Base-by-base conservation (phyloP, 352 stramenopile genomes). In the Phytophthora pinifolia region DNA sequence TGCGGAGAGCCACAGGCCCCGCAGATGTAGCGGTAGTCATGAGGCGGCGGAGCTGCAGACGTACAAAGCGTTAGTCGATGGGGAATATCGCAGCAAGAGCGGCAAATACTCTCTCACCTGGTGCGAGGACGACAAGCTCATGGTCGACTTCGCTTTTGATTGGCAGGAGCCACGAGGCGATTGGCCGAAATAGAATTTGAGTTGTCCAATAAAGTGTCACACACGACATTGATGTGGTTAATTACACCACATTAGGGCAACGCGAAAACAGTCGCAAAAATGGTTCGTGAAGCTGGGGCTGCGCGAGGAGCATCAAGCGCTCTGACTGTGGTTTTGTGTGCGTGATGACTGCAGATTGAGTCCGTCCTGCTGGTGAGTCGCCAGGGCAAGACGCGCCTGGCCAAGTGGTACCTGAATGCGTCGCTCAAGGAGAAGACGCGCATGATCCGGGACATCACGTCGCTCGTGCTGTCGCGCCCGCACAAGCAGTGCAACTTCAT, bases 401-500 rank as follows among this genome's bases (percentile, higher is more conserved):
- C 85, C 64, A 97, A 97, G 67, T 97, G 89, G 79, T 97, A 97
- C 70, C 70, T 83, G 49, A 73, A 70, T 10, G 78, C 80, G 43
- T 83, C 83, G 31, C 69, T 85, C 18, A 82, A 91, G 67, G 83
- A 93, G 59, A 94, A 91, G 77, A 83, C 76, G 61, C 85, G 89
- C 59, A 92, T 94, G 59, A 88, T 94, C 57, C 84, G 83, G 54
- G 89, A 97, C 52, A 89, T 96, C 57, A 94, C 85, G 49, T 66
- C 83, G 56, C 74, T 96, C 20, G 89, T 97, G 53, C 76, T 97
- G 45, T 89, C 79, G 20, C 84, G 84, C 8, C 80, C 78, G 47
- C 70, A 78, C 39, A 94, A 94, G 55, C 84, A 94, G 64, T 90
- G 78, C 70, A 94, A 94, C 59, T 98, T 99, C 65, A 98, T 99